Evolutionary conservation across 176 grass and related monocot species (phyloP), one percentile per base, ranked within the genome.

Genomic region (Eragrostis curvula): DNA sequence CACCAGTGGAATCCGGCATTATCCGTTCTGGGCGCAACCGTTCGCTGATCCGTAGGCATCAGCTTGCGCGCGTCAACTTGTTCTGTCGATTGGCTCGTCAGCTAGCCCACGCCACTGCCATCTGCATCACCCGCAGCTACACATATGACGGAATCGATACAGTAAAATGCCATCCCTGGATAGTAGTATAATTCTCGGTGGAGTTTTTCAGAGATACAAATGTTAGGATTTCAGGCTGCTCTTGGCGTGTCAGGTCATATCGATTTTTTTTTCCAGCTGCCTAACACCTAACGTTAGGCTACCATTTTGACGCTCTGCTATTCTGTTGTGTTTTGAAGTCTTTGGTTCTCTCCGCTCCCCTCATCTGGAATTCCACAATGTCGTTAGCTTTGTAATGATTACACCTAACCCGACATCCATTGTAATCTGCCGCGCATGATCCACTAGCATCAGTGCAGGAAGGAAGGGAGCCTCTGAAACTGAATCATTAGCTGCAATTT

Each of bases 201-300:
- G 32, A 36, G 32, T 36, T 36, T 2, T 36, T 36, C 28, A 12
- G 23, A 10, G 5, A 66, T 20, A 18, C 32, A 36, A 36, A 8
- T 28, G 6, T 29, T 23, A 46, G 32, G 57, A 23, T 49, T 73
- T 73, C 39, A 20, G 69, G 17, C 48, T 66, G n/a, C 23, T 10
- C 27, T 6, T 79, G 76, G 73, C 36, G 80, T 48, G 80, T 65
- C 80, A 62, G 16, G 80, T 65, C 80, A 48, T 62, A 9, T 40
- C 43, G 32, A 73, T 64, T 65, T 42, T 21, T 58, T 58, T 25
- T 36, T 36, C 3, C 12, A 74, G 30, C 59, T 42, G 73, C 73
- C 64, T 70, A 85, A 74, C 1, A 66, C 73, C 83, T 78, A 78
- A 85, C 28, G 14, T 85, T 85, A 85, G 74, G 83, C 45, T 74